A percentile compares a stretch with the other conserved stretches of the same genome.
Evolutionary conservation across 495 filamentous ascomycete genomes (phyloP).

Genomic region (Neurospora sp.): DNA sequence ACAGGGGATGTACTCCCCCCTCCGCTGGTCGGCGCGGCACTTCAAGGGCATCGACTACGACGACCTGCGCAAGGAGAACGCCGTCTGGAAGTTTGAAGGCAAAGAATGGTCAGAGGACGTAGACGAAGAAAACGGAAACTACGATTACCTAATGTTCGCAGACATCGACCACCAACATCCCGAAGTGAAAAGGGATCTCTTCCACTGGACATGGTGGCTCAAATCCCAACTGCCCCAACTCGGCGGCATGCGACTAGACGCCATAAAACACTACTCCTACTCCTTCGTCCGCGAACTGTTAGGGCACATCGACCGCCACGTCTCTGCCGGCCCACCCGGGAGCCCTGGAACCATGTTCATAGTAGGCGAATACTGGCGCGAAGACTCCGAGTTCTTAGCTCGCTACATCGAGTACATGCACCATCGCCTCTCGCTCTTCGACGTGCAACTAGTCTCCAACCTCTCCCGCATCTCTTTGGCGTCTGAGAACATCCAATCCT

Average conservation of each 20-base stretch:
- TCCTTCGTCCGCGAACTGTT: conserved; percentile 48
- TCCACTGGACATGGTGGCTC: conserved; percentile 61
- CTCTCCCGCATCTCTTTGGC: conserved; percentile 46
- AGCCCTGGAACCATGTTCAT: conserved; percentile 38
- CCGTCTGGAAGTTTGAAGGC: conserved; percentile 58
- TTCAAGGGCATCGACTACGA: conserved; percentile 68
- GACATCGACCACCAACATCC: conserved; percentile 60
- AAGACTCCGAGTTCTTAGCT: conserved; percentile 41
- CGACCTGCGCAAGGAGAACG: conserved; percentile 40
- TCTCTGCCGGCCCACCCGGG: conserved; percentile 19
- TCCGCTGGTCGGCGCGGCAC: conserved; percentile 58
- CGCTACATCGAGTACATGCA: conserved; percentile 51
- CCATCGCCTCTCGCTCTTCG: conserved; percentile 52
- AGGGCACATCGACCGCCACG: conserved; percentile 30
- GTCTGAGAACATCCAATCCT: conserved; percentile 14
- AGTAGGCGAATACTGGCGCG: conserved; percentile 68
- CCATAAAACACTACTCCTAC: conserved; percentile 63
- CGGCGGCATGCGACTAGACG: conserved; percentile 62
- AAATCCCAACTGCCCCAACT: conserved; percentile 41
- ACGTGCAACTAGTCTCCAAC: conserved; percentile 56
- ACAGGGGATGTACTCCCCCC: conserved; percentile 43
- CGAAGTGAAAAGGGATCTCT: conserved; percentile 53
- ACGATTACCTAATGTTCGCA: conserved; percentile 58
- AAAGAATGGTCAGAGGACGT: conserved; percentile 53
- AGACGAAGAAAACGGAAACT: conserved; percentile 59